Conservation (phyloP, 2,329 filamentous ascomycete species). For the Albophoma yamanashiensis region DNA sequence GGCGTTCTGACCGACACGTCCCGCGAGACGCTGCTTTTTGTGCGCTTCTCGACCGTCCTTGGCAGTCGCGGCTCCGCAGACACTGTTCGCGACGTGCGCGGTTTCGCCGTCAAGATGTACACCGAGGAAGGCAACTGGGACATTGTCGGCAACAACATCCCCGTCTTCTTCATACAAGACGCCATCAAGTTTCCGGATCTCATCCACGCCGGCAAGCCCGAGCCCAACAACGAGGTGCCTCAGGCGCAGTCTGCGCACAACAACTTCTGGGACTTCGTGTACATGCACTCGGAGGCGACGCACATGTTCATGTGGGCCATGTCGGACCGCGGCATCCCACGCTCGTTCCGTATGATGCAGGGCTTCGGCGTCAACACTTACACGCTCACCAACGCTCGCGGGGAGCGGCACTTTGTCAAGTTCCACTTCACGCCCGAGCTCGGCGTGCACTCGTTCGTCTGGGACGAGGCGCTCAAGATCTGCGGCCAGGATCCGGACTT, state of each 20-base stretch:
- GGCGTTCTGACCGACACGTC: slow-evolving; percentile 45
- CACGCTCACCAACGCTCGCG: slow-evolving; percentile 55
- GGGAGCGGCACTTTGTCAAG: slow-evolving; percentile 64
- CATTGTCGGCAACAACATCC: slow-evolving; percentile 58
- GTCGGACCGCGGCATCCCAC: slow-evolving; percentile 63
- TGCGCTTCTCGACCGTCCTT: slow-evolving; percentile 67
- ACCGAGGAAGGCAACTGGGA: slow-evolving; percentile 63
- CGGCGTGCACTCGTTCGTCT: slow-evolving; percentile 66
- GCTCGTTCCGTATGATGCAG: slow-evolving; percentile 76
- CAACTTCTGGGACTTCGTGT: slow-evolving; percentile 69
- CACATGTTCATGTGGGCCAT: slow-evolving; percentile 76
- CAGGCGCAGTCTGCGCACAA: slow-evolving; percentile 63
- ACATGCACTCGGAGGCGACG: slow-evolving; percentile 52
- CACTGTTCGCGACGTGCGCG: slow-evolving; percentile 73
- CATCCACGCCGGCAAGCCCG: slow-evolving; percentile 57
- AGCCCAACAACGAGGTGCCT: slow-evolving; percentile 65
- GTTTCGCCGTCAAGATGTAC: slow-evolving; percentile 58
- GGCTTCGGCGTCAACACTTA: slow-evolving; percentile 78
- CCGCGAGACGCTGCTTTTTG: slow-evolving; percentile 33
- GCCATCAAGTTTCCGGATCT: slow-evolving; percentile 56
- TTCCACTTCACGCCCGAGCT: slow-evolving; percentile 67
- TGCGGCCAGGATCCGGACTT: slow-evolving; percentile 69
- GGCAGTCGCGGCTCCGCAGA: slow-evolving; percentile 68
- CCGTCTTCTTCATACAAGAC: slow-evolving; percentile 62
- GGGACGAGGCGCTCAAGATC: slow-evolving; percentile 71